Percentiles rank a stretch among this genome's conserved stretches.
Evolutionary conservation across 805 yeast species (phyloP).

Genomic region (Candida namnaoensis): DNA sequence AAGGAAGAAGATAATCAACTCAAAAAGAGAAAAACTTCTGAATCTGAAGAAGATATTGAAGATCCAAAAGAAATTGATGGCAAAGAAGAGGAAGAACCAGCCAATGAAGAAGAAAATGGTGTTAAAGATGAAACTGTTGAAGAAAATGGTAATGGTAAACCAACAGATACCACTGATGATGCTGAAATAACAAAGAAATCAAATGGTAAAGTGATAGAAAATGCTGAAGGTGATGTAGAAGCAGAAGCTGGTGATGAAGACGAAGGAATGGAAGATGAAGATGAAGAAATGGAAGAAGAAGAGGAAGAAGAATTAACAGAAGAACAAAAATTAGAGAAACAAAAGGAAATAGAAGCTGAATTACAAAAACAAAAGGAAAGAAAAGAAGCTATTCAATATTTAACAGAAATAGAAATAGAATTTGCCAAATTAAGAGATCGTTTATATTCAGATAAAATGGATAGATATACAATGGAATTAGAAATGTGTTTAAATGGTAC

Average conservation of each 20-base stretch:
- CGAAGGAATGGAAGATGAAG: constrained; percentile 7
- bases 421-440: constrained; percentile 83
- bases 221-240: constrained; percentile 1
- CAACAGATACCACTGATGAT: background rate
- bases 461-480: constrained; percentile 71
- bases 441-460: constrained; percentile 75
- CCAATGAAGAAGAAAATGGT: constrained; percentile 10
- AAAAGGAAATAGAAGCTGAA: constrained; percentile 13
- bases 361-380: constrained; percentile 32
- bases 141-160: constrained; percentile 1
- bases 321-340: constrained; percentile 13
- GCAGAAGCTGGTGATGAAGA: constrained; percentile 6
- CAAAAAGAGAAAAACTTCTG: constrained; percentile 9
- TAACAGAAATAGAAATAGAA: constrained; percentile 74
- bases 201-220: background rate
- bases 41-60: constrained; percentile 2
- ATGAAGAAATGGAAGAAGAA: constrained; percentile 13
- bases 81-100: constrained; percentile 9
- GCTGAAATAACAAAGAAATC: background rate
- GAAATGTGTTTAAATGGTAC: constrained; percentile 82
- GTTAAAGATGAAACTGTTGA: too few species aligned
- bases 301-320: constrained; percentile 15
- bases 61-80: constrained; percentile 12
- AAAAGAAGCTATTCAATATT: constrained; percentile 57
- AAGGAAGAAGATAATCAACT: constrained; percentile 9